Conservation (phyloP, 2,329 filamentous ascomycete species). For the Clarireedia monteithiana region DNA sequence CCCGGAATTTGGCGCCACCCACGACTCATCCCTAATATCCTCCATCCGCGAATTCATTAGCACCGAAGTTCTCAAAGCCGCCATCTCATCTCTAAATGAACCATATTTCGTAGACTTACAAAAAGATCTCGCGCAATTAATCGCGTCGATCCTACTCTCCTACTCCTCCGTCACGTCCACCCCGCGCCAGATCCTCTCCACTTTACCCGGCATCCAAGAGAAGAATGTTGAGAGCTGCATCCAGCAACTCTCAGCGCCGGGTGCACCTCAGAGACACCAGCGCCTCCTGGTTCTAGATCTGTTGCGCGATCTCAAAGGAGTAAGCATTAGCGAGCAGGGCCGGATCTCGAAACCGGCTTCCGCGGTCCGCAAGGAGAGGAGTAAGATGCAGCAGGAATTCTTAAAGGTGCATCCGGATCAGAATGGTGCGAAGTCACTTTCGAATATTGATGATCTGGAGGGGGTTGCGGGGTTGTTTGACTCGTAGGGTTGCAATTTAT, state of each 20-base stretch:
- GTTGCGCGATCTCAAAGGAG: constrained; percentile 76
- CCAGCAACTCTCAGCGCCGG: constrained; percentile 49
- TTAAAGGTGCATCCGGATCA: constrained; percentile 41
- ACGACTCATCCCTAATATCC: constrained; percentile 39
- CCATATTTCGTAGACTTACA: constrained; percentile 96
- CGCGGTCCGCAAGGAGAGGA: constrained; percentile 38
- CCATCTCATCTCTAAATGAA: constrained; percentile 85
- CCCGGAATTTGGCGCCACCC: constrained; percentile 60
- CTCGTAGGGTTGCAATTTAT: too few species aligned
- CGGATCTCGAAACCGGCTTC: constrained; percentile 57
- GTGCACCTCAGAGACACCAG: constrained; percentile 64
- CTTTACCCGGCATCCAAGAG: constrained; percentile 67
- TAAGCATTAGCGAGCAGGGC: constrained; percentile 89
- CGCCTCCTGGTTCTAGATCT: constrained; percentile 76
- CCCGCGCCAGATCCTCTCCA: constrained; percentile 68
- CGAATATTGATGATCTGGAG: constrained; percentile 18
- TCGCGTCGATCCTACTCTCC: constrained; percentile 74
- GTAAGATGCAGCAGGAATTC: constrained; percentile 58
- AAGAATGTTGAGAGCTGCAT: constrained; percentile 59
- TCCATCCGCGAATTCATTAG: constrained; percentile 86
- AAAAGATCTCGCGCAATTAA: constrained; percentile 80
- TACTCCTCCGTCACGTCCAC: constrained; percentile 65
- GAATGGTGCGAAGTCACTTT: not conserved
- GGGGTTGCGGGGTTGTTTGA: constrained; percentile 28
- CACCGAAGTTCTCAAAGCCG: constrained; percentile 80